phyloP scores from a whole-genome alignment of 2,329 filamentous ascomycete species.

The Penicillium psychrosexuale region DNA sequence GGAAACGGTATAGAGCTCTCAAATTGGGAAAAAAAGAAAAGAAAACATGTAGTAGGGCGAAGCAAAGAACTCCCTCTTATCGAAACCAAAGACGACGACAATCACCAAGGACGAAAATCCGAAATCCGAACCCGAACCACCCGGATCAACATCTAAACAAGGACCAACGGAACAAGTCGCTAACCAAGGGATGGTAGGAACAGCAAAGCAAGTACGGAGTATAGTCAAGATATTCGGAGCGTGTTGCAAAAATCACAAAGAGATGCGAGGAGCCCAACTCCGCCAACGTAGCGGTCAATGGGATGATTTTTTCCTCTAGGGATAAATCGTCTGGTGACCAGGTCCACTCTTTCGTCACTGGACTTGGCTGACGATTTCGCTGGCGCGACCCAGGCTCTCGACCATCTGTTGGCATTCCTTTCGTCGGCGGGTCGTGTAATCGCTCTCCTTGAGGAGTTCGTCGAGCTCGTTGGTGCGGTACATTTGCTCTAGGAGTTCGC shows the following conservation, averaged over 20 bases:
- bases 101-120: background rate
- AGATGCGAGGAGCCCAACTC: slow-evolving; percentile 16
- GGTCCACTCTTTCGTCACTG: slow-evolving; percentile 41
- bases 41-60: slow-evolving; percentile 1
- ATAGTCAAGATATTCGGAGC: slow-evolving; percentile 16
- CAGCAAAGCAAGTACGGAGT: slow-evolving; percentile 8
- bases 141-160: slow-evolving; percentile 5
- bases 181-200: slow-evolving; percentile 6
- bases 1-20: slow-evolving; percentile 27
- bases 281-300: slow-evolving; percentile 14
- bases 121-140: slow-evolving; percentile 1
- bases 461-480: slow-evolving; percentile 89
- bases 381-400: slow-evolving; percentile 82
- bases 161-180: background rate
- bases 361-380: slow-evolving; percentile 88
- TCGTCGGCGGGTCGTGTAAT: slow-evolving; percentile 88
- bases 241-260: slow-evolving; percentile 16
- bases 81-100: background rate
- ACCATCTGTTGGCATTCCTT: slow-evolving; percentile 99
- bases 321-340: background rate
- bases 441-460: slow-evolving; percentile 93
- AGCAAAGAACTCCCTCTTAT: slow-evolving; percentile 5
- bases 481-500: slow-evolving; percentile 94
- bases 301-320: background rate
- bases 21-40: slow-evolving; percentile 17